Evolutionary conservation across 176 grass and related monocot genomes (phyloP).

Genomic region (Miscanthus lutarioriparius): DNA sequence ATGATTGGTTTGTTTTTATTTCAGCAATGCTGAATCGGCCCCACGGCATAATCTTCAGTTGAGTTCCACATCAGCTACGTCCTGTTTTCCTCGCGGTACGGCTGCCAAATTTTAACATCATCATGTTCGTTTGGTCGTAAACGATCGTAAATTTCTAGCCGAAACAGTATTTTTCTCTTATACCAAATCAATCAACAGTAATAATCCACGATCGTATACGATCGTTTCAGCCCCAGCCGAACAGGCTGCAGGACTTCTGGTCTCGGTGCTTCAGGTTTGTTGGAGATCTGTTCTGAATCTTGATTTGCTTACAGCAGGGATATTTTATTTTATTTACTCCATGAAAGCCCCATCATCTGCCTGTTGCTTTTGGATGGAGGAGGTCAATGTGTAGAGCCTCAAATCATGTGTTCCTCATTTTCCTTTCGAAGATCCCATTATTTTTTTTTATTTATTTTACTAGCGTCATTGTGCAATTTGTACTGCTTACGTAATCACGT

Average conservation of each 20-base stretch:
- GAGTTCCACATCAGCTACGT: conserved; percentile 1
- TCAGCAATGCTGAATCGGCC: too few relatives aligned
- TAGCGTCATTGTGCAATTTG: not conserved
- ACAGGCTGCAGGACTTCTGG: too few relatives aligned
- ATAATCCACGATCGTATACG: too few relatives aligned
- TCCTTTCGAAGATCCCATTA: not conserved
- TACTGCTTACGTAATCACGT: not conserved
- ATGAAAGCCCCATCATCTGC: too few relatives aligned
- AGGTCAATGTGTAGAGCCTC: not conserved
- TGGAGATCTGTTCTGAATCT: conserved; percentile 15
- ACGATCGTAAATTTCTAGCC: too few relatives aligned
- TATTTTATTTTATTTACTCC: too few relatives aligned
- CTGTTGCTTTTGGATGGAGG: not conserved
- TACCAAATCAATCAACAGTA: too few relatives aligned
- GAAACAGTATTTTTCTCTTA: too few relatives aligned
- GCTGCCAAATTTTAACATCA: conserved; percentile 2
- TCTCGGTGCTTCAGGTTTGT: not conserved
- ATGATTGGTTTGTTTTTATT: not conserved
- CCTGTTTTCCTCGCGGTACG: conserved; percentile 17
- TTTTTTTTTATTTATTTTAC: not conserved
- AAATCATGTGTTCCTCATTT: not conserved
- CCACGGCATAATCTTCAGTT: not conserved
- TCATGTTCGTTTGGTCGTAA: too few relatives aligned
- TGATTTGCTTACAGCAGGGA: not conserved
- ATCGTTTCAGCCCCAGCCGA: too few relatives aligned